Evolutionary conservation across 768 basidiomycete genomes (phyloP).

Genomic region (Tylopilus intermedius): DNA sequence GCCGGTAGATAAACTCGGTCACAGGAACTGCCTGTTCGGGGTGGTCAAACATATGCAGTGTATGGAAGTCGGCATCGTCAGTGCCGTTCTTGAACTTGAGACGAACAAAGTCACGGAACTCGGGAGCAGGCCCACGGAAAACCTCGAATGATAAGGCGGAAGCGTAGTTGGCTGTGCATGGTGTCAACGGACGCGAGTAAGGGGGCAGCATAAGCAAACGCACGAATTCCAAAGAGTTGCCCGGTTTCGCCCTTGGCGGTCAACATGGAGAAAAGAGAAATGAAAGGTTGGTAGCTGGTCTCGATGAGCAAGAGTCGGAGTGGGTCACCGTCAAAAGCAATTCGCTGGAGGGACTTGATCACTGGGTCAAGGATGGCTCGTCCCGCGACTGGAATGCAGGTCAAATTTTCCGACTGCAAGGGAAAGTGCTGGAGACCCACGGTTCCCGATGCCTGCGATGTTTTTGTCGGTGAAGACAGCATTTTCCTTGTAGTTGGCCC

Average conservation of each 20-base stretch:
- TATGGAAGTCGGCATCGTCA: constrained; percentile 45
- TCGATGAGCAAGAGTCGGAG: constrained; percentile 72
- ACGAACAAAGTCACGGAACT: constrained; percentile 73
- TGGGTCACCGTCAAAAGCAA: constrained; percentile 73
- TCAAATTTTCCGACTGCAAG: background rate
- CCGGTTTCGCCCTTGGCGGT: constrained; percentile 50
- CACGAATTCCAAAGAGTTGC: constrained; percentile 58
- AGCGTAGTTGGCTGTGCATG: constrained; percentile 56
- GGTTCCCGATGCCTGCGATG: constrained; percentile 68
- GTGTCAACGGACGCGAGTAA: background rate
- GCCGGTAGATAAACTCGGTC: constrained; percentile 77
- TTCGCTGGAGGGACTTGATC: constrained; percentile 64
- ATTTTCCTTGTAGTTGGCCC: constrained; percentile 74
- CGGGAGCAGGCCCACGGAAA: constrained; percentile 68
- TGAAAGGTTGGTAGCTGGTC: constrained; percentile 83
- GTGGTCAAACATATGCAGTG: constrained; percentile 67
- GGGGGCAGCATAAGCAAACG: constrained; percentile 27
- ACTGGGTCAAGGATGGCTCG: constrained; percentile 71
- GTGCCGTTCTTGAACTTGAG: constrained; percentile 84
- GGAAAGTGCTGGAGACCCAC: constrained; percentile 35
- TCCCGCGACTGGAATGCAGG: constrained; percentile 59
- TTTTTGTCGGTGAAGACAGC: constrained; percentile 64
- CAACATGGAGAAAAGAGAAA: constrained; percentile 77
- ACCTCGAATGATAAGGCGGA: constrained; percentile 73
- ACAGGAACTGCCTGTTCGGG: constrained; percentile 63